Base-by-base conservation (phyloP, 148 eudicot genomes). In the Silene uniflora region DNA sequence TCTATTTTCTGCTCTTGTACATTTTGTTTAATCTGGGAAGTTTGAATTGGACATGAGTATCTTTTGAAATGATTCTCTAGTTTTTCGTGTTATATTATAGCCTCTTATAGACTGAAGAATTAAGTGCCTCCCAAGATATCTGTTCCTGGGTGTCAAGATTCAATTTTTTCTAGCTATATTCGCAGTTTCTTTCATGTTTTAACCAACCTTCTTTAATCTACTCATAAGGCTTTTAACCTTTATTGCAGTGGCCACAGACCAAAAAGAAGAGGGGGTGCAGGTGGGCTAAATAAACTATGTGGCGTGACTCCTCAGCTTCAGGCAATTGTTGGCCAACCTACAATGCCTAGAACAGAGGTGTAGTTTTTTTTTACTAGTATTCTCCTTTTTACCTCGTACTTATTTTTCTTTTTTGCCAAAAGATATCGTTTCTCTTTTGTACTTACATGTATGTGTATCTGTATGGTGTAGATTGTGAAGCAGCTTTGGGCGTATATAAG, bases 401-500 rank as follows among this genome's bases (percentile, higher is more conserved):
- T 1, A 8, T 65, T 4, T 16, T 32, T 3, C 5, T 7, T 39
- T 39, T 7, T 39, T 39, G 44, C 44, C 44, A 39, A 39, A 39
- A 39, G 3, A 39, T 39, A 6, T 39, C 3, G n/a, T 39, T 39
- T 39, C 44, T 39, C 44, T 39, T 7, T 2, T 39, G 44, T 39
- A 39, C 44, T 39, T 39, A 39, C 7, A 1, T 39, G 1, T 29
- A 32, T 32, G 35, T 39, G 44, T 7, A 1, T 67, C 14, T 58
- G 60, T 77, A 27, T 70, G 6, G 54, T 74, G 52, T 84, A 93
- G 98, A 91, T 93, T 77, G 98, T 93, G 75, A 93, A 81, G 88
- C 98, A 93, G 84, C 85, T 93, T 32, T 93, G 97, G 97, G 92
- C 86, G 19, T 93, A 91, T 84, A 93, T 93, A 84, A 89, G 93